Base-by-base conservation (phyloP, 768 basidiomycete species). In the Rhizopogon vulgaris region DNA sequence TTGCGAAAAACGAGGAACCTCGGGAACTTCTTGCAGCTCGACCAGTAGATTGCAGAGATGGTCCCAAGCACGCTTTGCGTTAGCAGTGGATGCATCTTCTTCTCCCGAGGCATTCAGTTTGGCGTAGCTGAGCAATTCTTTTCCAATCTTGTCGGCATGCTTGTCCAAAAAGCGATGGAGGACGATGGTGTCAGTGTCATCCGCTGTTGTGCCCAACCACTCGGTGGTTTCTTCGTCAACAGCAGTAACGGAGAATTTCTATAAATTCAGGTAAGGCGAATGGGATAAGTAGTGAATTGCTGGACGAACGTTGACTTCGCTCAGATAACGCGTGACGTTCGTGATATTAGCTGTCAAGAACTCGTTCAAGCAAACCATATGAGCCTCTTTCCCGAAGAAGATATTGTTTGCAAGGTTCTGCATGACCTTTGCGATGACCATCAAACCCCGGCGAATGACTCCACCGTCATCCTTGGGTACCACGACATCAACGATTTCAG, bases 381-480 rank as follows among this genome's bases (percentile, higher is more conserved):
- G 84, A 3, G 83, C 79, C 60, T 95, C 93, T 66, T 94, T 94
- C 10, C 88, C 90, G 58, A 95, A 95, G 61, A 90, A 83, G 45
- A 94, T 86, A 59, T 96, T 95, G 70, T 96, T 97, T 17, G 93
- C 93, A 28, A 96, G 70, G 61, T 91, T 94, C 68, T 95, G 93
- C 41, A 96, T 84, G 52, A 94, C 84, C 71, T 94, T 96, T 40
- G 91, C 89, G 56, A 96, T 86, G 42, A 89, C 73, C 76, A 90
- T 85, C 12, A 95, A 73, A 15, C 90, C 92, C 38, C 87, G 82
- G 15, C 89, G 84, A 48, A 89, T 75, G 27, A 78, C 73, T 4
- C 62, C 59, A 38, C 75, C 70, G 36, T 78, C 75, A 36, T 85
- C 86, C 53, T 77, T 76, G 0, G 89, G 87, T 0, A 91, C 62